Conservation (phyloP, 2,329 filamentous ascomycete species). For the Phoma sp. region DNA sequence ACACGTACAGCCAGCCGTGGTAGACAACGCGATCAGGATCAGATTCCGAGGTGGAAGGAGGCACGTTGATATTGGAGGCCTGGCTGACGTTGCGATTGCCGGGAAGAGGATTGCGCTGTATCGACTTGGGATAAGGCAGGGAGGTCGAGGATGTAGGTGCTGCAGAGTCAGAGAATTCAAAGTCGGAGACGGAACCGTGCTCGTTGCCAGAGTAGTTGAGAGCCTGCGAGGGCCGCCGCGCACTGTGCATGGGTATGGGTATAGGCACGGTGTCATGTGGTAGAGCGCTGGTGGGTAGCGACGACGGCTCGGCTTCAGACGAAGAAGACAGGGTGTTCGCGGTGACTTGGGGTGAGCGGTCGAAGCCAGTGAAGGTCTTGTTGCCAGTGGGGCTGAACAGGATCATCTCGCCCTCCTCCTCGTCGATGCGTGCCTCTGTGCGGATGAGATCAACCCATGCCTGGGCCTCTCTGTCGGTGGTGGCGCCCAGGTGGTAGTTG, state of each 20-base stretch:
- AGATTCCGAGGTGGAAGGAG: slow-evolving; percentile 20
- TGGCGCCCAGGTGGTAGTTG: slow-evolving; percentile 88
- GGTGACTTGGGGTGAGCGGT: slow-evolving; percentile 28
- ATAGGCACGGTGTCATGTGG: slow-evolving; percentile 21
- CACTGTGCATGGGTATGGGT: slow-evolving; percentile 44
- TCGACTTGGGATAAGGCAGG: slow-evolving; percentile 20
- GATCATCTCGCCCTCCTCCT: slow-evolving; percentile 85
- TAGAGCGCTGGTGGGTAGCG: slow-evolving; percentile 30
- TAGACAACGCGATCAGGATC: slow-evolving; percentile 90
- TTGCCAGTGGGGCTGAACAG: slow-evolving; percentile 69
- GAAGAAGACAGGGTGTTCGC: slow-evolving; percentile 51
- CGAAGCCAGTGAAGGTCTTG: slow-evolving; percentile 53
- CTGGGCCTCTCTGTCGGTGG: slow-evolving; percentile 73
- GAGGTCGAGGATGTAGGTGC: slow-evolving; percentile 52
- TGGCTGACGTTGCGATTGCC: slow-evolving; percentile 65
- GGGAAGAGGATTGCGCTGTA: slow-evolving; percentile 25
- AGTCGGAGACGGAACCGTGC: slow-evolving; percentile 81
- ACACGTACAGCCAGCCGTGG: slow-evolving; percentile 86
- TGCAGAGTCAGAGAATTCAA: slow-evolving; percentile 80
- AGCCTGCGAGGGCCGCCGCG: slow-evolving; percentile 65
- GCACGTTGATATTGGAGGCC: slow-evolving; percentile 57
- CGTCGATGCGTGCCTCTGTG: slow-evolving; percentile 79
- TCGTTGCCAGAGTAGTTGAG: slow-evolving; percentile 69
- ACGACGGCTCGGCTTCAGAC: slow-evolving; percentile 51
- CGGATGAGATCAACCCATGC: slow-evolving; percentile 88